These are phyloP conservation scores for Brettanomyces bruxellensis DNA, from an alignment of 805 yeast genomes.

Conservation along the genomic window DNA sequence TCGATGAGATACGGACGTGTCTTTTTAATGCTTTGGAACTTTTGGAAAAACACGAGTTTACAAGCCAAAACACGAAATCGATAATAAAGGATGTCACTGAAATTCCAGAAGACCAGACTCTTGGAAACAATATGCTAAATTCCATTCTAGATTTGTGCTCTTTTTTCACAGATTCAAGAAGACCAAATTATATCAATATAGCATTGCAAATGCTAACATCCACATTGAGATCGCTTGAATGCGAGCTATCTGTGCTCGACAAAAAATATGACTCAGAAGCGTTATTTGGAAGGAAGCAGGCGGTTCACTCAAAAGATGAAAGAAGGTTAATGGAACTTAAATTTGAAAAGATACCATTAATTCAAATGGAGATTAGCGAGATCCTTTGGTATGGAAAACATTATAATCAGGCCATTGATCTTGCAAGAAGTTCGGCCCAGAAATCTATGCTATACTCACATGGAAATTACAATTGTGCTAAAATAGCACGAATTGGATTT, in stretches of 20 bases:
- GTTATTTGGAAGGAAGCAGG: slow-evolving; percentile 8
- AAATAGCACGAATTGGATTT: slow-evolving; percentile 29
- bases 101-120: slow-evolving; percentile 15
- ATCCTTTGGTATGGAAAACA: slow-evolving; percentile 29
- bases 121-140: slow-evolving; percentile 16
- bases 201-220: slow-evolving; percentile 29
- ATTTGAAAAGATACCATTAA: slow-evolving; percentile 26
- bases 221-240: slow-evolving; percentile 22
- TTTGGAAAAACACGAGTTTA: slow-evolving; percentile 18
- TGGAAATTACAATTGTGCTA: slow-evolving; percentile 28
- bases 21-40: slow-evolving; percentile 21
- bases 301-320: slow-evolving; percentile 9
- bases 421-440: slow-evolving; percentile 31
- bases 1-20: slow-evolving; percentile 19
- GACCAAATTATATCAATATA: slow-evolving; percentile 11
- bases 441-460: slow-evolving; percentile 23
- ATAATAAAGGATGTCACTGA: slow-evolving; percentile 9
- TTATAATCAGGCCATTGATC: slow-evolving; percentile 27
- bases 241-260: slow-evolving; percentile 14
- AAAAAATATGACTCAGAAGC: slow-evolving; percentile 8
- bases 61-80: slow-evolving; percentile 1
- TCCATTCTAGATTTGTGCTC: slow-evolving; percentile 23
- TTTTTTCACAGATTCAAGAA: slow-evolving; percentile 20
- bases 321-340: slow-evolving; percentile 17
- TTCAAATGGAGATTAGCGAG: slow-evolving; percentile 35